Base-by-base conservation (phyloP, 352 stramenopile species). In the Globisporangium splendens region DNA sequence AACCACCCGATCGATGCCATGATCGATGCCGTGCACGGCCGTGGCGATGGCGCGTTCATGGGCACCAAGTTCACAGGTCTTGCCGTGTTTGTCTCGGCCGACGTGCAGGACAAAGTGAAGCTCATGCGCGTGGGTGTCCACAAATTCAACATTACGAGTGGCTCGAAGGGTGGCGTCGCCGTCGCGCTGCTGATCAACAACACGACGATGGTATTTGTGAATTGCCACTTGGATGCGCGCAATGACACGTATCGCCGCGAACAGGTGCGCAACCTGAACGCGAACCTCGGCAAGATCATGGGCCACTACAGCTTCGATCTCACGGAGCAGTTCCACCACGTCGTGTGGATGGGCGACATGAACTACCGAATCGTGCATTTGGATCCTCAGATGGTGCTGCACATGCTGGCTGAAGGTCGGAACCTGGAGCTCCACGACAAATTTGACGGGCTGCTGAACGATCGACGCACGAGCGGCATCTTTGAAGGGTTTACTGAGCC, bases 281-380 rank as follows among this genome's bases (percentile, higher is more conserved):
- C 79, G 1, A 83, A 82, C 46, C 61, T 96, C 13, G 86, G 86
- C 43, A 80, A 77, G 33, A 68, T 91, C 18, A 91, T 96, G 76
- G 88, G 86, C 14, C 80, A 91, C 56, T 68, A 73, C 51, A 87
- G 68, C 57, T 95, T 91, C 50, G 84, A 95, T 51, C 56, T 96
- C 11, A 93, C 81, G 7, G 79, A 93, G 62, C 81, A 95, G 62
- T 94, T 95, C 64, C 86, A 96, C 69, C 86, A 96, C 56, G 78
- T 96, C 1, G 75, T 96, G 8, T 96, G 88, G 88, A 93, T 93
- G 79, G 88, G 88, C 17, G 86, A 96, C 54, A 78, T 95, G 68
- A 95, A 95, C 67, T 95, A 95, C 63, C 80, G 83, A 21, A 91
- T 93, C 59, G 80, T 93, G 12, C 68, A 86, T 17, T 44, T 91